A percentile compares a stretch with the other conserved stretches of the same genome.
phyloP scores from a whole-genome alignment of 345 rosid genomes.

The Aegle marmelos region DNA sequence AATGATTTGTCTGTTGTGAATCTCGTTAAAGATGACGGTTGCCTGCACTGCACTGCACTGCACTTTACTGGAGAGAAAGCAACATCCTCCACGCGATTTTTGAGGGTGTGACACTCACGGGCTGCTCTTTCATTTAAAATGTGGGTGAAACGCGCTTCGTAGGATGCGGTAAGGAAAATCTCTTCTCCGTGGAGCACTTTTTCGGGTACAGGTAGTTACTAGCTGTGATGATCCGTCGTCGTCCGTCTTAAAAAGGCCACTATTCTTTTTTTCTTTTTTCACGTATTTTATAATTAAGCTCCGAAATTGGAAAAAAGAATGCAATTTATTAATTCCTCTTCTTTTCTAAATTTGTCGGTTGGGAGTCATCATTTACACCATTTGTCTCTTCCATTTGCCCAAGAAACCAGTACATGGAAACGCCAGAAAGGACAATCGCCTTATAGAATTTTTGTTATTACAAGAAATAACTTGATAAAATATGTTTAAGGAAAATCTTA shows the following conservation, averaged over 20 bases:
- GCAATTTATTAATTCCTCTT: background rate
- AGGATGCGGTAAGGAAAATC: background rate
- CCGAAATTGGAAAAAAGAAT: background rate
- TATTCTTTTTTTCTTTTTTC: background rate
- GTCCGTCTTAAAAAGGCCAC: background rate
- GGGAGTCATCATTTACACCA: background rate
- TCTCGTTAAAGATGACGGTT: background rate
- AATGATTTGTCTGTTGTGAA: background rate
- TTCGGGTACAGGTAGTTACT: background rate
- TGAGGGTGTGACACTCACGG: background rate
- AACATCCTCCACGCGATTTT: background rate
- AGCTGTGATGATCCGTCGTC: slow-evolving; percentile 1
- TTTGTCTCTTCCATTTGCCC: background rate
- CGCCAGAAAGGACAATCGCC: background rate
- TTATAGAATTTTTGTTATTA: too few relatives aligned
- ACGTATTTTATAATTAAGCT: background rate
- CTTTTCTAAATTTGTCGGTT: background rate
- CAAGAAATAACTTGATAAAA: background rate
- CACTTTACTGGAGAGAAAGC: background rate
- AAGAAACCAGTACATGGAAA: background rate
- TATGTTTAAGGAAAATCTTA: too few relatives aligned
- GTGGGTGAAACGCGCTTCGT: background rate
- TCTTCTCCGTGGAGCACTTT: background rate
- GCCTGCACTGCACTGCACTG: background rate
- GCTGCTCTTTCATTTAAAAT: background rate